Percentiles rank a stretch among this genome's conserved stretches.
phyloP scores from a whole-genome alignment of 441 rosid species.

The Brassica balearica region DNA sequence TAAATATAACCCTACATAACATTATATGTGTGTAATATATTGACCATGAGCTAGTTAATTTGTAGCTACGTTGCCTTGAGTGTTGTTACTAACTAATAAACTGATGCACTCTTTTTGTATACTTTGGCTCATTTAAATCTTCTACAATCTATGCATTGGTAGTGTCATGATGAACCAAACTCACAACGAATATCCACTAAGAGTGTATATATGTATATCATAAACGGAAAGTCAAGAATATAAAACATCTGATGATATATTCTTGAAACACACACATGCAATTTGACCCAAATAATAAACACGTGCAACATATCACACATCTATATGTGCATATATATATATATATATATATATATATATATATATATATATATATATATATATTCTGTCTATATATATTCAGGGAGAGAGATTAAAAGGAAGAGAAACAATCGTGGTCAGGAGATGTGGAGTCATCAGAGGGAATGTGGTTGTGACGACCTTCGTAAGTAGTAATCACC shows the following conservation, averaged over 20 bases:
- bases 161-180: not conserved
- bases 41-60: conserved; percentile 6
- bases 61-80: conserved; percentile 22
- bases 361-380: too few species aligned
- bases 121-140: not conserved
- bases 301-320: too few species aligned
- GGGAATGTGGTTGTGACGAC: conserved; percentile 93
- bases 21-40: conserved; percentile 10
- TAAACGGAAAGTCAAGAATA: too few species aligned
- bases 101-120: not conserved
- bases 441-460: conserved; percentile 75
- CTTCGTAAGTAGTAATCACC: conserved; percentile 99
- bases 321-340: too few species aligned
- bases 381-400: conserved; percentile 3
- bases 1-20: conserved; percentile 23
- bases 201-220: too few species aligned
- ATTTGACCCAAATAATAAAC: too few species aligned
- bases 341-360: too few species aligned
- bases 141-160: not conserved
- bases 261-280: too few species aligned
- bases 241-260: too few species aligned
- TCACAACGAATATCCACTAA: not conserved
- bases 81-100: conserved; percentile 25
- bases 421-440: conserved; percentile 73
- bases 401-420: conserved; percentile 52